Base-by-base conservation (phyloP, 495 filamentous ascomycete species). In the Aspergillus olivimuriae region DNA sequence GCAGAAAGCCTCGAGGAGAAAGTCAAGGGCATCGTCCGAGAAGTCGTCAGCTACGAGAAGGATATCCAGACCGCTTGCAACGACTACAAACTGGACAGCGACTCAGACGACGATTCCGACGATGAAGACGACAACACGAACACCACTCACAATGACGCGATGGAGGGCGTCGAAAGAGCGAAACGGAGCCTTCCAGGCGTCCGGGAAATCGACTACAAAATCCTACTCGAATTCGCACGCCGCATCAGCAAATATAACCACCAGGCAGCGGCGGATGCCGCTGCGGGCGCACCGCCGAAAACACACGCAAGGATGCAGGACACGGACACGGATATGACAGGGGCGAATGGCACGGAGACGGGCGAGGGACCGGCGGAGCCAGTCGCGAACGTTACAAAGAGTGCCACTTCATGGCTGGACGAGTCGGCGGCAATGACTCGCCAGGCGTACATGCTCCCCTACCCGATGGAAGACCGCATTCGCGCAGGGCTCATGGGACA, bases 211-310 rank as follows among this genome's bases (percentile, higher is more conserved):
- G 70, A 74, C 17, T 74, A 72, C 46, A 57, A 55, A 18, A 39
- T 70, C 2, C 52, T 74, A 0, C 50, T 74, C 18, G 65, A 70
- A 28, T 74, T 74, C 41, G 70, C 70, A 12, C 63, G 67, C 14
- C 58, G 68, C 16, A 74, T 74, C 30, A 70, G 68, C 58, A 71
- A 70, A 46, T 72, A 72, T 41, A 74, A 74, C 35, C 60, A 65
- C 21, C 57, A 69, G 52, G 70, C 70, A 2, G 70, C 68, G 31
- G 62, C 65, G 8, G 68, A 73, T 48, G 70, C 64, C n/a, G 62
- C 57, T 17, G 55, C 55, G 9, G 60, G 63, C 7, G 46, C 34
- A 7, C 43, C 32, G 10, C 39, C 36, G 18, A 51, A 58, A 32
- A 36, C 49, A 14, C 47, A 52, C 22, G 50, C 33, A 14, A 45